Evolutionary conservation across 345 rosid genomes (phyloP), one percentile per base, ranked within the genome.

Genomic region (Carallia brachiata): DNA sequence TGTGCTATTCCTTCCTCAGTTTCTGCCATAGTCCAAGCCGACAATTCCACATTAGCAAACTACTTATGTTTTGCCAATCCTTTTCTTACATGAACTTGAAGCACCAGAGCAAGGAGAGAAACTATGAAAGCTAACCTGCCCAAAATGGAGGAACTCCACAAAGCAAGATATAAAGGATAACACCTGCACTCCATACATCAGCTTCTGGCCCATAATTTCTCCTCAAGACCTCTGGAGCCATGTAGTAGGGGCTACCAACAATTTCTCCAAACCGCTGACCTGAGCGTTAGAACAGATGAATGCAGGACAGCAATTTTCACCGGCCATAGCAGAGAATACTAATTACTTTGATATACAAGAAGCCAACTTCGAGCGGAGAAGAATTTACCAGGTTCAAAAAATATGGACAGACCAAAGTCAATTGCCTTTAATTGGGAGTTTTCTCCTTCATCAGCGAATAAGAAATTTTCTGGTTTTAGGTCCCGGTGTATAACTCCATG

Each of bases 1-100:
- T 69, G 78, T n/a, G 78, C 78, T 48, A 75, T 63, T 7, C 72
- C 77, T 65, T 70, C 70, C 52, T 70, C 78, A 7, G 73, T 75
- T 70, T 69, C 78, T 69, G 74, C 23, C 68, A 6, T 3, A 8
- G 59, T 39, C 39, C 63, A 65, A 16, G 12, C 10, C 16, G 50
- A 37, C 10, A 50, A 4, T 54, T 32, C 44, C 10, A 37, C 44
- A 15, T 60, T 17, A 48, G 65, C 34, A 55, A 72, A 31, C 5
- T 52, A 17, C 9, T 9, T 8, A 3, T 54, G 23, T 55, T 13
- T 53, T 54, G 60, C 60, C 15, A n/a, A 9, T 4, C n/a, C 57
- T 31, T 66, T 19, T 52, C 27, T 48, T 56, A 56, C 32, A 27
- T 5, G 60, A 56, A 56, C 31, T 56, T 23, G 60, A 30, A 19